phyloP scores from a whole-genome alignment of 1,139 yeast species.

The Torulaspora globosa region DNA sequence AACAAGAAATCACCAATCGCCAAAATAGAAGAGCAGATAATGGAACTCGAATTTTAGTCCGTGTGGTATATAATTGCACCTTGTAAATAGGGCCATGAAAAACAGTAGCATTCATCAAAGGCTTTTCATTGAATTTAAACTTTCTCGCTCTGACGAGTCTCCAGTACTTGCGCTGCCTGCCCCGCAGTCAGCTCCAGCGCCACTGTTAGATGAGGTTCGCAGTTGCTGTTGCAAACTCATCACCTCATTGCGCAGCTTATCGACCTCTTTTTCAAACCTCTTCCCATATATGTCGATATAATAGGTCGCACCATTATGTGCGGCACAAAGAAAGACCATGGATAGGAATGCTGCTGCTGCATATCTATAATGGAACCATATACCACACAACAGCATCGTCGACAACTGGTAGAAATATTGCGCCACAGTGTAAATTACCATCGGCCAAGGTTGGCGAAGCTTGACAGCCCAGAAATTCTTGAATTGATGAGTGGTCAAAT shows the following conservation, averaged over 20 bases:
- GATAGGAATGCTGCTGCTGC: constrained; percentile 67
- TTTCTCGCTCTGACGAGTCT: constrained; percentile 13
- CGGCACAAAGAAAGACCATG: constrained; percentile 69
- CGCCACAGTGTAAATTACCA: constrained; percentile 75
- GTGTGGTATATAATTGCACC: neutral
- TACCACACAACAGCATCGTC: constrained; percentile 87
- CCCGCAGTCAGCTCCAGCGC: constrained; percentile 3
- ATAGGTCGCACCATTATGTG: constrained; percentile 92
- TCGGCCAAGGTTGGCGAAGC: constrained; percentile 79
- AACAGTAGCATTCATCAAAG: constrained; percentile 1
- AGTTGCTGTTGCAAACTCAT: constrained; percentile 45
- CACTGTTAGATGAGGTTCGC: constrained; percentile 6
- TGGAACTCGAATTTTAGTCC: constrained; percentile 12
- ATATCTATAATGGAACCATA: constrained; percentile 70
- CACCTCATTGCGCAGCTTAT: constrained; percentile 65
- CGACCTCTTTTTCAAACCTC: constrained; percentile 76
- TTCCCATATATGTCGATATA: constrained; percentile 89
- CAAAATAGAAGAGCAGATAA: constrained; percentile 18
- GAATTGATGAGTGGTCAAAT: constrained; percentile 66
- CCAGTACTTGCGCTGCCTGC: constrained; percentile 7
- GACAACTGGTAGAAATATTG: constrained; percentile 82
- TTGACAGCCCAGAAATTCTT: constrained; percentile 73
- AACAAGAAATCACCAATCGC: constrained; percentile 25
- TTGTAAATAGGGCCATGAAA: constrained; percentile 8
- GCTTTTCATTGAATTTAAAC: constrained; percentile 10